Conservation (phyloP, 176 grass and related monocot genomes). For the Avena eriantha region DNA sequence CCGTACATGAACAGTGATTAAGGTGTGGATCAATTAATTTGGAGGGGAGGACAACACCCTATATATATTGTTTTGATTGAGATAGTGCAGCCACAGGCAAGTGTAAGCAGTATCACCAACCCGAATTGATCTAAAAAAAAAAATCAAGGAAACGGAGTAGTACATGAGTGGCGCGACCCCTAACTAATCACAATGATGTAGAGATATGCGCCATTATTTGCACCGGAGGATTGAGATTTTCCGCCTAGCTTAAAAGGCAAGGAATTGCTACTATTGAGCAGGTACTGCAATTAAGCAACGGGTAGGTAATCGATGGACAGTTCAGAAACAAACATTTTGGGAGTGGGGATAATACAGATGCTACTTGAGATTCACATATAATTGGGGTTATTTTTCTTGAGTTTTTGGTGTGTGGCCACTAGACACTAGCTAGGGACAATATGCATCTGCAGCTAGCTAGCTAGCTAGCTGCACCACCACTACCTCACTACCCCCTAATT, state of each 20-base stretch:
- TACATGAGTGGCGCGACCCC: constrained; percentile 11
- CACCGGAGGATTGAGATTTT: background rate
- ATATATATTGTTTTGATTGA: constrained; percentile 8
- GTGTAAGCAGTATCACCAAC: background rate
- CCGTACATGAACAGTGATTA: constrained; percentile 11
- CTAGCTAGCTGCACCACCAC: constrained; percentile 40
- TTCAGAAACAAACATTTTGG: constrained; percentile 8
- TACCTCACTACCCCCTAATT: constrained; percentile 47
- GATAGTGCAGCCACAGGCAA: constrained; percentile 32
- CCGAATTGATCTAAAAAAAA: background rate
- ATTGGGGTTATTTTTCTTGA: constrained; percentile 32
- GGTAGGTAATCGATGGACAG: constrained; percentile 1
- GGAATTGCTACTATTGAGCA: constrained; percentile 26
- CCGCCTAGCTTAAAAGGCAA: constrained; percentile 41
- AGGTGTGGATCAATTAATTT: constrained; percentile 18
- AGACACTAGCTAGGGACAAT: constrained; percentile 25
- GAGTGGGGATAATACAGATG: background rate
- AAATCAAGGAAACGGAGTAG: background rate
- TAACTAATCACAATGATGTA: constrained; percentile 30
- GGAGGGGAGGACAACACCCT: background rate
- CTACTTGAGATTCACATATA: constrained; percentile 31
- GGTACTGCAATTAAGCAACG: constrained; percentile 25
- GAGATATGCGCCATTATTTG: constrained; percentile 13
- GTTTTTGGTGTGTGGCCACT: constrained; percentile 8
- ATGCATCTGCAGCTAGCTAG: constrained; percentile 7